Base-by-base conservation (phyloP, 1,284 basidiomycete genomes). In the Schizophyllum commune region DNA sequence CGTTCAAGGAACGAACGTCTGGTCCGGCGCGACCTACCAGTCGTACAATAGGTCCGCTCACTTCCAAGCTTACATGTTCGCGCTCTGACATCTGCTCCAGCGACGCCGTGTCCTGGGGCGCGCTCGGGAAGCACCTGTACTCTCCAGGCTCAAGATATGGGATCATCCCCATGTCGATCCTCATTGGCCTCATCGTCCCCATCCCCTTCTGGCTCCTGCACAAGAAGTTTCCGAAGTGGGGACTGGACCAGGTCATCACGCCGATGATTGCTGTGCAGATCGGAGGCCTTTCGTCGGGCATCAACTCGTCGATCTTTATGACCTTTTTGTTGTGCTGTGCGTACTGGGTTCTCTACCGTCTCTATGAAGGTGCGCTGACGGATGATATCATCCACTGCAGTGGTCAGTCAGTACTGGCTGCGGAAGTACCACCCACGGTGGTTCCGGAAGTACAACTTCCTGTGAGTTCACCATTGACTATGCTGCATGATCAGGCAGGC, bases 401-500 rank as follows among this genome's bases (percentile, higher is more conserved):
- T 59, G 9, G 60, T 64, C 61, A 68, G 67, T 33, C 68, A 69
- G 53, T 68, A 64, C 60, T 70, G 66, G 61, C 52, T 70, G 20
- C 64, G 69, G 27, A 67, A 66, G 59, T 72, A 74, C 59, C 69
- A 75, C 60, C 77, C 80, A 32, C 71, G 76, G 27, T 82, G 77
- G 77, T 83, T 83, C 76, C 75, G 77, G 61, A 81, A 83, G 70
- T 85, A 84, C 74, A 85, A 84, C 73, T 86, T 80, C 72, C 71
- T 82, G 61, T 60, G 47, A 58, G 63, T 5, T 54, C n/a, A n/a
- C n/a, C n/a, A n/a, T n/a, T n/a, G n/a, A n/a, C n/a, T n/a, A n/a
- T n/a, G n/a, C n/a, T n/a, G 63, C 58, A 17, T 54, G 27, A 51
- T 27, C 15, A 11, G n/a, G n/a, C n/a, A 51, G 13, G 20, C 19